Evolutionary conservation across 2,329 filamentous ascomycete species (phyloP).

Genomic region (Cladosporium sp.): DNA sequence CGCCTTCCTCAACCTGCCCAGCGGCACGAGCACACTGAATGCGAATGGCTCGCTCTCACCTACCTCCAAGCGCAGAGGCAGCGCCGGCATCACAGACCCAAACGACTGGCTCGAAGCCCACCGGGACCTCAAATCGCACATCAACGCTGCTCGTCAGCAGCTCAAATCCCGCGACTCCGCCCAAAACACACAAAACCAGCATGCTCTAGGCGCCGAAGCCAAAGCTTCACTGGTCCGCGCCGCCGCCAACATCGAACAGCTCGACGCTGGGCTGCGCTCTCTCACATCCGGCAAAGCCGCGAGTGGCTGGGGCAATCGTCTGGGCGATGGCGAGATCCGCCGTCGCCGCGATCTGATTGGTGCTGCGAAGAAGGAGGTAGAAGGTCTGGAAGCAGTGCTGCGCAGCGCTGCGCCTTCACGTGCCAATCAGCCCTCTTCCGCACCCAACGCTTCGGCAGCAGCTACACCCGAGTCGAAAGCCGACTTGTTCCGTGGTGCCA

Average conservation of each 20-base stretch:
- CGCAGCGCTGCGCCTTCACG: constrained; percentile 47
- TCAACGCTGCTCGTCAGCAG: constrained; percentile 67
- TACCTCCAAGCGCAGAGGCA: constrained; percentile 24
- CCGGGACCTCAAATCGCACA: constrained; percentile 68
- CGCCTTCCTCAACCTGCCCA: constrained; percentile 71
- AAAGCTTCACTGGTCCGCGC: constrained; percentile 73
- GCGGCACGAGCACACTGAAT: constrained; percentile 40
- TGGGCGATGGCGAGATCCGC: constrained; percentile 75
- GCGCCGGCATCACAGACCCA: constrained; percentile 47
- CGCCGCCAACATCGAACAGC: constrained; percentile 61
- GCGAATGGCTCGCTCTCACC: constrained; percentile 46
- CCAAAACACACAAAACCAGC: constrained; percentile 59
- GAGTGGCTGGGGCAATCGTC: constrained; percentile 44
- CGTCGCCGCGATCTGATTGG: constrained; percentile 70
- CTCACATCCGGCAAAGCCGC: constrained; percentile 37
- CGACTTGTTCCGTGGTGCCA: constrained; percentile 38
- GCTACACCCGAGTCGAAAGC: constrained; percentile 42
- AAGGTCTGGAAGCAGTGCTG: constrained; percentile 73
- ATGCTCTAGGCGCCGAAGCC: constrained; percentile 65
- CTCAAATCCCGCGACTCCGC: constrained; percentile 70
- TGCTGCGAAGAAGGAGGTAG: constrained; percentile 70
- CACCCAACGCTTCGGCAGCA: constrained; percentile 33
- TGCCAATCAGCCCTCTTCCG: constrained; percentile 10
- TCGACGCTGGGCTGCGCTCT: constrained; percentile 65
- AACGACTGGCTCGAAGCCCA: constrained; percentile 77